A percentile compares a stretch with the other conserved stretches of the same genome.
Conservation (phyloP, 352 stramenopile species). For the Phytophthora podocarpi region DNA sequence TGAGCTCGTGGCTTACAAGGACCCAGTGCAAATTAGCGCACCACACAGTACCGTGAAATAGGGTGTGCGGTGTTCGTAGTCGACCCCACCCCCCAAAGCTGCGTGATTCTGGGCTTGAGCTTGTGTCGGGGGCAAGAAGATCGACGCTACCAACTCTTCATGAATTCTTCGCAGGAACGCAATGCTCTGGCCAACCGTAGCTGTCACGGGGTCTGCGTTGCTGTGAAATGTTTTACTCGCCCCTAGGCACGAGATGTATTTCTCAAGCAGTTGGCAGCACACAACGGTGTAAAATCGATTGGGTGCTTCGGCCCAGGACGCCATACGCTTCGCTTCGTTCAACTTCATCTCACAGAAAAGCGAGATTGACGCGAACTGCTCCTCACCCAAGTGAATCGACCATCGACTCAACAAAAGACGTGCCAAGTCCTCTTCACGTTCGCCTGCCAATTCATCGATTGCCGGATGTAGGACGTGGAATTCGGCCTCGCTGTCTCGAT, state of each 20-base stretch:
- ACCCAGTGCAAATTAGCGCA: not conserved
- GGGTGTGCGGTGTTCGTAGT: constrained; percentile 52
- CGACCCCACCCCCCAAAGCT: not conserved
- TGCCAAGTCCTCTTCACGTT: constrained; percentile 60
- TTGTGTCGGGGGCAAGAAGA: constrained; percentile 50
- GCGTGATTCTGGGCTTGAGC: constrained; percentile 22
- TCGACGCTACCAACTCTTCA: constrained; percentile 51
- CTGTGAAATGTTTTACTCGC: constrained; percentile 11
- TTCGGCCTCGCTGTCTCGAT: constrained; percentile 29
- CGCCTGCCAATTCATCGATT: constrained; percentile 55
- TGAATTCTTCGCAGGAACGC: constrained; percentile 60
- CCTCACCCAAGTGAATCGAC: constrained; percentile 61
- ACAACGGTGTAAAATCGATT: constrained; percentile 80
- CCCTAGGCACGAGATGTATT: constrained; percentile 52
- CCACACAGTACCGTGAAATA: constrained; percentile 54
- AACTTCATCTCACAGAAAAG: constrained; percentile 85
- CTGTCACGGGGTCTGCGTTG: constrained; percentile 2
- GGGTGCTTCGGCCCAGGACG: constrained; percentile 66
- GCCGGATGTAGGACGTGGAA: constrained; percentile 65
- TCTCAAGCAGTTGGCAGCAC: constrained; percentile 70
- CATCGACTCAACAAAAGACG: constrained; percentile 69
- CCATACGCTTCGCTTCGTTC: constrained; percentile 77
- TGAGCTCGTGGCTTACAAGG: too few relatives aligned
- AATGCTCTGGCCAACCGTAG: constrained; percentile 41
- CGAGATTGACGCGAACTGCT: constrained; percentile 63